Conservation (phyloP, 768 basidiomycete genomes). For the Infundibulicybe gibba region DNA sequence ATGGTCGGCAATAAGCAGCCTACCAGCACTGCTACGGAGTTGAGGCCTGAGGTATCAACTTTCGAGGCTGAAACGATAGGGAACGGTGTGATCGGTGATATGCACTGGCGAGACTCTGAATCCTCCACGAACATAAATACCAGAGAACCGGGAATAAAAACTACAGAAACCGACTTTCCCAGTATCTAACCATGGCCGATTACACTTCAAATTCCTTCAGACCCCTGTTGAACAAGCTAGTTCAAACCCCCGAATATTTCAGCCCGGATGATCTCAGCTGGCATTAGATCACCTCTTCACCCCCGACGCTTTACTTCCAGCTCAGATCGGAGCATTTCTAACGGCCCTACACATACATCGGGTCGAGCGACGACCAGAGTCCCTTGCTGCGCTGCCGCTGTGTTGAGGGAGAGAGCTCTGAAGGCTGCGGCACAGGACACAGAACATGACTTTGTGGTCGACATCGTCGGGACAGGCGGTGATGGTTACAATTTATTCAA, state of each 20-base stretch:
- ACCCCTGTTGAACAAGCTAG: conserved; percentile 69
- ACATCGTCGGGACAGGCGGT: conserved; percentile 90
- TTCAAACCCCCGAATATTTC: conserved; percentile 82
- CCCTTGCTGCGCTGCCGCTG: conserved; percentile 77
- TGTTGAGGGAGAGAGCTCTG: conserved; percentile 68
- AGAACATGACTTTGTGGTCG: conserved; percentile 67
- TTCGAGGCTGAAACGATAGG: too few species aligned
- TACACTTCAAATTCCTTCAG: conserved; percentile 60
- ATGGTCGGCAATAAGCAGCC: too few species aligned
- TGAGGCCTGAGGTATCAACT: too few species aligned
- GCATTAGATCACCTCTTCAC: conserved; percentile 76
- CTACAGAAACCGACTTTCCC: not conserved
- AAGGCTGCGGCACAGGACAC: conserved; percentile 54
- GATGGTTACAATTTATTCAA: conserved; percentile 97
- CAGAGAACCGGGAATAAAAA: too few species aligned
- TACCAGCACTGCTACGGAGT: too few species aligned
- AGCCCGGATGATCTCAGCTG: conserved; percentile 63
- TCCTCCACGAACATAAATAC: too few species aligned
- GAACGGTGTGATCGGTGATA: not conserved
- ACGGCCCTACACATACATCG: conserved; percentile 80
- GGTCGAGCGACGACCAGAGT: conserved; percentile 71
- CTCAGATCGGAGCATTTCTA: conserved; percentile 88
- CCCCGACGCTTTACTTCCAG: conserved; percentile 56
- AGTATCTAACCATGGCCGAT: conserved; percentile 7
- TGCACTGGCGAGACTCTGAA: not conserved